These are phyloP conservation scores for Colletotrichum shisoi DNA, from an alignment of 2,329 filamentous ascomycete genomes.

Conservation along the genomic window DNA sequence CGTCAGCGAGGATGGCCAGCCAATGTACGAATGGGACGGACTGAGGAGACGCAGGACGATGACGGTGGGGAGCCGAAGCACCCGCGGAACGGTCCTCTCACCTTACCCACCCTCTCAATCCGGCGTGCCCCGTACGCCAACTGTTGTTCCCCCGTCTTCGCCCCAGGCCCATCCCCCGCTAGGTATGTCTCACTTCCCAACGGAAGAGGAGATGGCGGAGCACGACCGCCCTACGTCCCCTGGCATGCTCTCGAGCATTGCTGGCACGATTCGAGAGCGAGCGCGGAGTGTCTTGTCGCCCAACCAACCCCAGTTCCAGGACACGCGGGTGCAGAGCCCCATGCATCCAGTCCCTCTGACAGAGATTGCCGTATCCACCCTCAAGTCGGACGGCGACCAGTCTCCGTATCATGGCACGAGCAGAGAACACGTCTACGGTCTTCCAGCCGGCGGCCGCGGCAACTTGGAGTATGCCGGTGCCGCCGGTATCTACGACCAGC, in stretches of 20 bases:
- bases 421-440: constrained; percentile 56
- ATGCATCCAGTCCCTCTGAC: constrained; percentile 70
- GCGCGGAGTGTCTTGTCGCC: constrained; percentile 53
- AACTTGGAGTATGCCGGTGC: constrained; percentile 61
- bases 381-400: constrained; percentile 56
- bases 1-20: constrained; percentile 77
- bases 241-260: constrained; percentile 62
- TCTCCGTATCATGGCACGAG: constrained; percentile 51
- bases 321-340: constrained; percentile 59
- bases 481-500: constrained; percentile 49
- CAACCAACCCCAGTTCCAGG: constrained; percentile 52
- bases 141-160: constrained; percentile 29
- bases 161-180: constrained; percentile 71
- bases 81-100: constrained; percentile 35
- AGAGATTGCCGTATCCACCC: constrained; percentile 62
- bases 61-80: constrained; percentile 49
- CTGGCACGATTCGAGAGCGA: constrained; percentile 63
- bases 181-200: constrained; percentile 86
- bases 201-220: constrained; percentile 67
- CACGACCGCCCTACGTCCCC: constrained; percentile 59
- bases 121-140: constrained; percentile 43
- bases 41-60: constrained; percentile 75
- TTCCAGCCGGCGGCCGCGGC: constrained; percentile 53
- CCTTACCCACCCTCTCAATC: constrained; percentile 24
- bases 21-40: constrained; percentile 86